phyloP scores from a whole-genome alignment of 2,329 filamentous ascomycete genomes.

The Calonectria honghensis region DNA sequence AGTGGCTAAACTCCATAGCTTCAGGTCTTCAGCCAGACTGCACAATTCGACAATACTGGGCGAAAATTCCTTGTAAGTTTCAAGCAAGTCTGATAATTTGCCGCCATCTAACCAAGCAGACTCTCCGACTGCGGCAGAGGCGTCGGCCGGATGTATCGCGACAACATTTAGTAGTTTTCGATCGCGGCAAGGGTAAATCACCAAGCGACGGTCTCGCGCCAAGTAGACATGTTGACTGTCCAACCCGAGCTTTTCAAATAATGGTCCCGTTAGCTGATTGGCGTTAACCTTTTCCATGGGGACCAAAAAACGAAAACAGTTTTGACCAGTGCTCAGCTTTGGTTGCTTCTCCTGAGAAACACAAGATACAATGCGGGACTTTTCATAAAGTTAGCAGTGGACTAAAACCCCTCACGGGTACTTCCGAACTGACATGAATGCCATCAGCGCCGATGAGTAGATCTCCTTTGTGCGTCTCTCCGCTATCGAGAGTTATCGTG shows the following conservation, averaged over 20 bases:
- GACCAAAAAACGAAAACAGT: slow-evolving; percentile 19
- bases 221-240: slow-evolving; percentile 14
- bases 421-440: not conserved
- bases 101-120: slow-evolving; percentile 23
- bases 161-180: slow-evolving; percentile 11
- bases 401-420: not conserved
- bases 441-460: slow-evolving; percentile 17
- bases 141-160: slow-evolving; percentile 8
- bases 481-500: slow-evolving; percentile 8
- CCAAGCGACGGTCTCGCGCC: slow-evolving; percentile 11
- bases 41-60: slow-evolving; percentile 25
- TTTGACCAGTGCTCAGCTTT: slow-evolving; percentile 1
- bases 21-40: slow-evolving; percentile 25
- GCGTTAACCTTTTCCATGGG: slow-evolving; percentile 1
- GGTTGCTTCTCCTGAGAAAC: not conserved
- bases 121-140: not conserved
- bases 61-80: slow-evolving; percentile 4
- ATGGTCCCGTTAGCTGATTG: not conserved
- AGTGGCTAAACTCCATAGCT: slow-evolving; percentile 27
- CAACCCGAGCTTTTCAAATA: slow-evolving; percentile 1
- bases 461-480: not conserved
- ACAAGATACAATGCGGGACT: not conserved
- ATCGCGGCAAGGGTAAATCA: slow-evolving; percentile 16
- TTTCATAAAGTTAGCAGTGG: not conserved
- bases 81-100: not conserved